Percentiles rank a stretch among this genome's conserved stretches.
phyloP scores from a whole-genome alignment of 306 rosid species.

The Amphicarpaea edgeworthii region DNA sequence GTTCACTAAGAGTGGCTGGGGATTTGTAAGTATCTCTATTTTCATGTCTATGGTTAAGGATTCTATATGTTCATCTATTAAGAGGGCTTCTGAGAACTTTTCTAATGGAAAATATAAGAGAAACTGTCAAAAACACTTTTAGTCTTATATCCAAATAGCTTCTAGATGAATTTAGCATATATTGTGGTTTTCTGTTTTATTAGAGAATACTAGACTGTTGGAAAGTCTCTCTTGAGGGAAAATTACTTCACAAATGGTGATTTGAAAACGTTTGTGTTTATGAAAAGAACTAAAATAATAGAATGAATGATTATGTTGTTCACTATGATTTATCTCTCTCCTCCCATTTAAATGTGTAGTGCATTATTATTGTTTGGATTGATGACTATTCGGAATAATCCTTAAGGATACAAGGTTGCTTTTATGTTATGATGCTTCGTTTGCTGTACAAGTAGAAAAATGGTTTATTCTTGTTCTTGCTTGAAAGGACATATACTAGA shows the following conservation, averaged over 20 bases:
- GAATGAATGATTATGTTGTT: slow-evolving; percentile 3
- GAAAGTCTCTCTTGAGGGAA: background rate
- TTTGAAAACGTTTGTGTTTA: slow-evolving; percentile 5
- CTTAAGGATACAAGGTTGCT: background rate
- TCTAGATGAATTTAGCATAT: too few relatives aligned
- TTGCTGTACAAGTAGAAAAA: background rate
- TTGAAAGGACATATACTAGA: background rate
- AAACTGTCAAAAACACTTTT: too few relatives aligned
- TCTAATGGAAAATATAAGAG: too few relatives aligned
- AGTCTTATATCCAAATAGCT: too few relatives aligned
- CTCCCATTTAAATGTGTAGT: background rate
- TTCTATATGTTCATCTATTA: background rate
- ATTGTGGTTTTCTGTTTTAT: background rate
- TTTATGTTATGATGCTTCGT: slow-evolving; percentile 5
- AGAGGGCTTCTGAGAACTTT: too few relatives aligned
- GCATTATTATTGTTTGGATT: background rate
- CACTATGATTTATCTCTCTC: background rate
- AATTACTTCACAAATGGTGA: background rate
- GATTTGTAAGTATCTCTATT: slow-evolving; percentile 73
- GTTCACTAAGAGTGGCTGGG: slow-evolving; percentile 92
- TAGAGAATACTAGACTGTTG: background rate
- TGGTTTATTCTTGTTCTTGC: background rate
- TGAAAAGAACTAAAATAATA: background rate
- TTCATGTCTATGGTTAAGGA: background rate
- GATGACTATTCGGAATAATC: background rate